Conservation (phyloP, 352 stramenopile species). For the Thraustochytrium striatum region DNA sequence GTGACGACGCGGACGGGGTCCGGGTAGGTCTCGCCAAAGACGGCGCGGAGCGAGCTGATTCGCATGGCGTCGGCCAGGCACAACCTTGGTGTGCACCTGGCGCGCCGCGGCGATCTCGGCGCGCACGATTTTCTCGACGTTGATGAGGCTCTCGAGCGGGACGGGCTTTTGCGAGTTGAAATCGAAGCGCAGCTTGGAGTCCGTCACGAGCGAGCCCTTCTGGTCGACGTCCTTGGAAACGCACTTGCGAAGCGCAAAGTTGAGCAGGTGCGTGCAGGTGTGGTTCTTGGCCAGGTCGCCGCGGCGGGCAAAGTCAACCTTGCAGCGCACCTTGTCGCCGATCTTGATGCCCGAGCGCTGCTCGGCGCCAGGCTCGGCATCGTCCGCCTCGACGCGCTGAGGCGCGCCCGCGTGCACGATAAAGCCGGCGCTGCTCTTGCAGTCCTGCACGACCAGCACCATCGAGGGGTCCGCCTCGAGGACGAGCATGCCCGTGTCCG, state of each 20-base stretch:
- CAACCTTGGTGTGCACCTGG: conserved; percentile 79
- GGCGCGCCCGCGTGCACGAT: conserved; percentile 52
- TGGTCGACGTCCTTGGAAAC: conserved; percentile 86
- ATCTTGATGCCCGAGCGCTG: conserved; percentile 62
- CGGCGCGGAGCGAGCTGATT: conserved; percentile 91
- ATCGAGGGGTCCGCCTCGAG: conserved; percentile 27
- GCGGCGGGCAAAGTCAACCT: conserved; percentile 90
- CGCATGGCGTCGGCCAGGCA: conserved; percentile 85
- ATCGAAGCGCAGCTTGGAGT: conserved; percentile 96
- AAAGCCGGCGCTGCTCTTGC: conserved; percentile 49
- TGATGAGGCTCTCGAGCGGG: conserved; percentile 75
- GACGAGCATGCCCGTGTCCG: conserved; percentile 81
- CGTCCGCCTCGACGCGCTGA: neutral
- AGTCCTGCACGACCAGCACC: conserved; percentile 10
- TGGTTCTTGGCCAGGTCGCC: conserved; percentile 93
- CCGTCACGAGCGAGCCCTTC: conserved; percentile 91
- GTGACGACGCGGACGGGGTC: conserved; percentile 95
- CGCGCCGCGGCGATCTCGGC: conserved; percentile 56
- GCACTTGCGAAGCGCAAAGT: conserved; percentile 91
- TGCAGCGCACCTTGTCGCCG: conserved; percentile 71
- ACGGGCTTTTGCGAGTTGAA: conserved; percentile 95
- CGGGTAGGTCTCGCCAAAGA: conserved; percentile 97
- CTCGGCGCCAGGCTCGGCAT: conserved; percentile 20
- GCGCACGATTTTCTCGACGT: conserved; percentile 72
- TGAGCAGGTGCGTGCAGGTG: conserved; percentile 98